Evolutionary conservation across 1,139 yeast species (phyloP), one percentile per base, ranked within the genome.

Genomic region (Blastobotrys raffinosifermentans): DNA sequence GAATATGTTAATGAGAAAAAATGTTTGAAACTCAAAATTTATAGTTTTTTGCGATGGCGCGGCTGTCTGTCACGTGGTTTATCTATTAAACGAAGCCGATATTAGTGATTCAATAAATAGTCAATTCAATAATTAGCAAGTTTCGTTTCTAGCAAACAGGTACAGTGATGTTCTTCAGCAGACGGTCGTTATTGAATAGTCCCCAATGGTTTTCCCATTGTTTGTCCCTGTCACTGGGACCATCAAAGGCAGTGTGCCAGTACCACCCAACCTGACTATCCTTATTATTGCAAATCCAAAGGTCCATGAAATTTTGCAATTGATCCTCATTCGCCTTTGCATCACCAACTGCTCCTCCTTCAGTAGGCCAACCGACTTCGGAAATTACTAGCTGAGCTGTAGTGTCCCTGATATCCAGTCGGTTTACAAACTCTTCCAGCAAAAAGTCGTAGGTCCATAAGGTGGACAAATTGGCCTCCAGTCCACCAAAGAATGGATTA

Each of bases 131-230:
- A n/a, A n/a, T n/a, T 25, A 14, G 11, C 15, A 25, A 6, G 14
- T 8, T 13, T 8, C 7, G 27, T 25, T 8, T 8, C 15, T 30
- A 20, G 19, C 60, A 55, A 2, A 40, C 42, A 3, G 60, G 60
- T 10, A 55, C 43, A 2, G 49, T 47, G 11, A 55, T 49, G 19
- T 55, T 54, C 45, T 72, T 73, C 38, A 74, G 46, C 35, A 58
- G 51, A 37, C 86, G 60, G 39, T 75, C 69, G 5, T 54, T 48
- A 1, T 70, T 66, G 49, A 80, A 78, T 9, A 80, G 45, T 0
- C 86, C 87, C 86, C 86, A 80, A 48, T 77, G 77, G 0, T 83
- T 73, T 51, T 79, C 86, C 86, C 85, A 79, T 37, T 60, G 57
- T 47, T 78, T 79, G 84, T 85, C 78, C n/a, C n/a, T n/a, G n/a